Base-by-base conservation (phyloP, 73 alveolate species). In the Stentor coeruleus region DNA sequence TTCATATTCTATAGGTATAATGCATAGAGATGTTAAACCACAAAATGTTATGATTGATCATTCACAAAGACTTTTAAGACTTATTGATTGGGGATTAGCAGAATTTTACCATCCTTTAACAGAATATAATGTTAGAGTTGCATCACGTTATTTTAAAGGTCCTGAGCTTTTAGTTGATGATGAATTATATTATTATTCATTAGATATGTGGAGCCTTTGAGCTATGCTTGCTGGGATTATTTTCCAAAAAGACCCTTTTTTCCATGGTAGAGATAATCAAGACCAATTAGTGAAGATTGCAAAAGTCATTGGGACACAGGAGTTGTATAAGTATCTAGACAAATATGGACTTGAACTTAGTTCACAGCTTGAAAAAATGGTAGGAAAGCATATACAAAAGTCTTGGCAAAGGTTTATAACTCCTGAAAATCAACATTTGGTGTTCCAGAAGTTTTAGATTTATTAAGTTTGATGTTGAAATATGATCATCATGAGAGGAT, bases 71-170 rank as follows among this genome's bases (percentile, higher is more conserved):
- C 87, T 90, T 59, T 83, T 95, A 74, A 92, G 98, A 81, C 88
- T 96, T 14, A 96, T 96, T 81, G 99, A 96, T 85, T 96, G 99
- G 99, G 99, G 99, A 3, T 91, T 96, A 40, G 99, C 99, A 15
- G 99, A 96, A 89, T 96, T 92, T 87, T 96, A 95, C 86, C 96
- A 90, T 75, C 97, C 97, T 4, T 94, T 91, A 6, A 84, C 92
- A 38, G 99, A 93, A 85, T 95, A 95, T 84, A 96, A 95, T 84
- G 99, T 96, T 42, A 85, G 99, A 85, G 95, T 96, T 15, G 99
- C 99, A 3, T 92, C 98, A 3, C 75, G 99, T 59, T 95, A 95
- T 89, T 96, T 93, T 90, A 96, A 96, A 85, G 99, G 99, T 3
- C 98, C 98, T 40, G 98, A 94, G 90, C 92, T 96, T 33, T 89